A percentile compares a stretch with the other conserved stretches of the same genome.
phyloP scores from a whole-genome alignment of 2,329 filamentous ascomycete genomes.

The Lojkania enalia region DNA sequence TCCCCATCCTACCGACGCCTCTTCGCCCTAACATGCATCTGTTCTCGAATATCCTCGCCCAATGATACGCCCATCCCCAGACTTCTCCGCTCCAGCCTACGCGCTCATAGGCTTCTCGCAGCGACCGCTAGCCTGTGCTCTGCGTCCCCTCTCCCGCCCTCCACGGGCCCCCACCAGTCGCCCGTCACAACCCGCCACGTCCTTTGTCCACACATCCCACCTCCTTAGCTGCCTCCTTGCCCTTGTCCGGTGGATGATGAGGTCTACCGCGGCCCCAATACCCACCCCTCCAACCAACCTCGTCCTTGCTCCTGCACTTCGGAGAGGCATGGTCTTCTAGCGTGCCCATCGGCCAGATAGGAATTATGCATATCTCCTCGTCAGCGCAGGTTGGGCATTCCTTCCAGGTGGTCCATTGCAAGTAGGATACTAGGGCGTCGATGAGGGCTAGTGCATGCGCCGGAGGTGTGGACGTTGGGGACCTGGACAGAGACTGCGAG shows the following conservation, averaged over 20 bases:
- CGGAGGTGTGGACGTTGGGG: slow-evolving; percentile 9
- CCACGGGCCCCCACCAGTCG: not conserved
- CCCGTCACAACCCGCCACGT: not conserved
- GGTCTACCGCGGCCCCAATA: slow-evolving; percentile 26
- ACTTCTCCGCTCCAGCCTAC: no score
- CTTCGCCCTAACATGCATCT: no score
- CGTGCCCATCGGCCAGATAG: slow-evolving; percentile 65
- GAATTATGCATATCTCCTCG: slow-evolving; percentile 63
- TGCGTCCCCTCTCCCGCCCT: not conserved
- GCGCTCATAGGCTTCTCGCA: no score
- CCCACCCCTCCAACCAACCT: slow-evolving; percentile 14
- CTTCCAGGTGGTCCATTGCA: slow-evolving; percentile 66
- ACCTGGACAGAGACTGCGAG: slow-evolving; percentile 12
- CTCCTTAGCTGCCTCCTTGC: not conserved
- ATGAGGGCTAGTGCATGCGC: slow-evolving; percentile 38
- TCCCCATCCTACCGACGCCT: no score
- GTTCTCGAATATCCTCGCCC: no score
- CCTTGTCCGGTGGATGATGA: not conserved
- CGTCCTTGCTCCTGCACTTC: slow-evolving; percentile 38
- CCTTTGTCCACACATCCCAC: no score
- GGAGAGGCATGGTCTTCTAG: slow-evolving; percentile 59
- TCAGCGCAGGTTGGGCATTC: slow-evolving; percentile 57
- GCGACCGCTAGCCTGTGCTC: not conserved
- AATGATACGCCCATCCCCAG: no score
- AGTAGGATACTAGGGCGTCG: slow-evolving; percentile 50